Conservation (phyloP, 2,329 filamentous ascomycete species). For the Phaeoacremonium minimum region DNA sequence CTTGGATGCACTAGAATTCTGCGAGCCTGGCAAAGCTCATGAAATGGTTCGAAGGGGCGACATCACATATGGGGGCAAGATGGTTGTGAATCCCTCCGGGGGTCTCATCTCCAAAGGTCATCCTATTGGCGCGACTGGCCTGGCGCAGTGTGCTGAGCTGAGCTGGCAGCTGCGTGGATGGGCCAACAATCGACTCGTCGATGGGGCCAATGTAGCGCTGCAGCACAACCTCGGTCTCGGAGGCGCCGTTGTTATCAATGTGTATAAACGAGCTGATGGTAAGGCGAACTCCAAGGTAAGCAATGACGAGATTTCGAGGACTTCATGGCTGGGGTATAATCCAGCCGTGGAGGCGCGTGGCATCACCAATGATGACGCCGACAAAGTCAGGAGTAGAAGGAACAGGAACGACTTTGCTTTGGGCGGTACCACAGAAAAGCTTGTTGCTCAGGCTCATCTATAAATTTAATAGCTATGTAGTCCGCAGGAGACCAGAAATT, state of each 20-base stretch:
- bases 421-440: slow-evolving; percentile 69
- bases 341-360: slow-evolving; percentile 86
- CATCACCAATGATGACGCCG: slow-evolving; percentile 74
- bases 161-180: slow-evolving; percentile 94
- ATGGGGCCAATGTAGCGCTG: slow-evolving; percentile 66
- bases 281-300: slow-evolving; percentile 55
- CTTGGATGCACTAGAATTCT: slow-evolving; percentile 81
- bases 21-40: slow-evolving; percentile 77
- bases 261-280: slow-evolving; percentile 83
- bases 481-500: too few relatives aligned
- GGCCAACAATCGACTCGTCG: slow-evolving; percentile 81
- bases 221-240: slow-evolving; percentile 94
- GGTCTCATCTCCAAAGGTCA: slow-evolving; percentile 96
- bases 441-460: slow-evolving; percentile 42
- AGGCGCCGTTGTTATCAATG: slow-evolving; percentile 83
- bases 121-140: slow-evolving; percentile 87
- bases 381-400: slow-evolving; percentile 65
- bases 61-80: slow-evolving; percentile 83
- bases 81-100: slow-evolving; percentile 88
- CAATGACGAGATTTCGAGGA: slow-evolving; percentile 59
- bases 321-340: slow-evolving; percentile 78
- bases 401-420: slow-evolving; percentile 68
- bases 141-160: slow-evolving; percentile 91
- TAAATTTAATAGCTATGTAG: too few relatives aligned
- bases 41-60: slow-evolving; percentile 83